Percentiles rank a stretch among this genome's conserved stretches.
phyloP scores from a whole-genome alignment of 1,284 basidiomycete genomes.

The Pyrrhoderma lamaoense region DNA sequence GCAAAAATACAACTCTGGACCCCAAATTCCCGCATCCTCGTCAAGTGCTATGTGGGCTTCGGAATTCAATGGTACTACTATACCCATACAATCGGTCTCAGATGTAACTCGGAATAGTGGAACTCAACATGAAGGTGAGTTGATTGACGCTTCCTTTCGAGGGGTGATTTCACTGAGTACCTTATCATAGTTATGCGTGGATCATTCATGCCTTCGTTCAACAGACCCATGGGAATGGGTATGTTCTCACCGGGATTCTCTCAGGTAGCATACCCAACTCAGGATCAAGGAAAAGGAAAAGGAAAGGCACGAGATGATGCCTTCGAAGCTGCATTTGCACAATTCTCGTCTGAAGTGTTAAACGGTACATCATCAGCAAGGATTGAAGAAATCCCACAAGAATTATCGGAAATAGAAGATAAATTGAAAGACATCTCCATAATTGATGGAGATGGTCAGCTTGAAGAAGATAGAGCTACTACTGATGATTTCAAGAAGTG shows the following conservation, averaged over 20 bases:
- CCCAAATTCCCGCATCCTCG: background rate
- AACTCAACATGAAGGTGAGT: too few species aligned
- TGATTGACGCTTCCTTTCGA: too few species aligned
- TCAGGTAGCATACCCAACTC: slow-evolving; percentile 24
- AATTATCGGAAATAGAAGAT: slow-evolving; percentile 33
- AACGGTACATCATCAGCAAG: slow-evolving; percentile 37
- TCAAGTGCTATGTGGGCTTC: slow-evolving; percentile 34
- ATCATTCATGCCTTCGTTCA: slow-evolving; percentile 32
- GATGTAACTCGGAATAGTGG: too few species aligned
- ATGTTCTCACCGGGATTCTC: slow-evolving; percentile 28
- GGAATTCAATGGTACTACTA: slow-evolving; percentile 36
- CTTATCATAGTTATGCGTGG: slow-evolving; percentile 19
- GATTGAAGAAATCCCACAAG: slow-evolving; percentile 50
- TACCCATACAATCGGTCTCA: too few species aligned
- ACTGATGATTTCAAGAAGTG: slow-evolving; percentile 5
- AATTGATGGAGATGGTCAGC: slow-evolving; percentile 23
- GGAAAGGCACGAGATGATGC: slow-evolving; percentile 69
- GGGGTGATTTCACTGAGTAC: too few species aligned
- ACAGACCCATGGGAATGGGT: slow-evolving; percentile 26
- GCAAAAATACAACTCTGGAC: slow-evolving; percentile 24
- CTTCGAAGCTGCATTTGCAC: slow-evolving; percentile 71
- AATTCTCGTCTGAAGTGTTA: slow-evolving; percentile 42
- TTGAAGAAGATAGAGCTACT: background rate
- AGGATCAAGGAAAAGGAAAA: slow-evolving; percentile 49
- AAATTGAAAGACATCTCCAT: slow-evolving; percentile 33